These are phyloP conservation scores for Conticribra weissflogii DNA, from an alignment of 108 stramenopile species.

Conservation along the genomic window DNA sequence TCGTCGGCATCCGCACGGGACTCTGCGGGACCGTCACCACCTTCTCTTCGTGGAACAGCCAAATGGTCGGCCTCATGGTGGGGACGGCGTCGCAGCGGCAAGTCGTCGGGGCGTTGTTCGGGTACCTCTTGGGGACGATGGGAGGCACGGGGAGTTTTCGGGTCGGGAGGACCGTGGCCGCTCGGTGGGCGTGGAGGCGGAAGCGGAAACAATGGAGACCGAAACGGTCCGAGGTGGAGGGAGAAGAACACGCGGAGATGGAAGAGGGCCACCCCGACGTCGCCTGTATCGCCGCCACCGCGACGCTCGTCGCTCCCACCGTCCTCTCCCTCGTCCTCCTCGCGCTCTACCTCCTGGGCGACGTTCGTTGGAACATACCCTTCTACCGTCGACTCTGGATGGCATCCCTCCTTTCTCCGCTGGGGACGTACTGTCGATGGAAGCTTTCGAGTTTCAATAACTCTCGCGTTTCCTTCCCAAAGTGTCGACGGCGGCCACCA, in stretches of 20 bases:
- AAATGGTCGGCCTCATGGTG: conserved; percentile 82
- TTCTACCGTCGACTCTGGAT: conserved; percentile 68
- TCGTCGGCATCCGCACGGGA: not conserved
- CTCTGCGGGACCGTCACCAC: conserved; percentile 82
- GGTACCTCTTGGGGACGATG: conserved; percentile 70
- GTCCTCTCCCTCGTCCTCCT: conserved; percentile 30
- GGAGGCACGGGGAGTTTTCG: conserved; percentile 48
- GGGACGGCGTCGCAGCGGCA: conserved; percentile 62
- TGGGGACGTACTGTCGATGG: conserved; percentile 70
- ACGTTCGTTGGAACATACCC: conserved; percentile 42
- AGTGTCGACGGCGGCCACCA: too few relatives aligned
- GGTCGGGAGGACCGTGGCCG: conserved; percentile 50
- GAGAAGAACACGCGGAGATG: not conserved
- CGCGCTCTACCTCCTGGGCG: conserved; percentile 53
- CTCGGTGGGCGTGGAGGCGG: conserved; percentile 42
- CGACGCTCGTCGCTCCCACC: conserved; percentile 18
- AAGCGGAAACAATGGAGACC: conserved; percentile 42
- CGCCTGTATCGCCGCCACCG: too few relatives aligned
- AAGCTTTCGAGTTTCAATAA: conserved; percentile 58
- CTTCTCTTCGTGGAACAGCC: conserved; percentile 82
- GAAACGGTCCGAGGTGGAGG: conserved; percentile 18
- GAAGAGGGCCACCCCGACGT: too few relatives aligned
- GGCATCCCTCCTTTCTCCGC: conserved; percentile 53
- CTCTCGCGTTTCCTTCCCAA: conserved; percentile 7
- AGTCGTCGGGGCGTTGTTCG: conserved; percentile 62